Percentiles rank a stretch among this genome's conserved stretches.
Evolutionary conservation across 2,329 filamentous ascomycete species (phyloP).

Genomic region (Phialophora verrucosa): DNA sequence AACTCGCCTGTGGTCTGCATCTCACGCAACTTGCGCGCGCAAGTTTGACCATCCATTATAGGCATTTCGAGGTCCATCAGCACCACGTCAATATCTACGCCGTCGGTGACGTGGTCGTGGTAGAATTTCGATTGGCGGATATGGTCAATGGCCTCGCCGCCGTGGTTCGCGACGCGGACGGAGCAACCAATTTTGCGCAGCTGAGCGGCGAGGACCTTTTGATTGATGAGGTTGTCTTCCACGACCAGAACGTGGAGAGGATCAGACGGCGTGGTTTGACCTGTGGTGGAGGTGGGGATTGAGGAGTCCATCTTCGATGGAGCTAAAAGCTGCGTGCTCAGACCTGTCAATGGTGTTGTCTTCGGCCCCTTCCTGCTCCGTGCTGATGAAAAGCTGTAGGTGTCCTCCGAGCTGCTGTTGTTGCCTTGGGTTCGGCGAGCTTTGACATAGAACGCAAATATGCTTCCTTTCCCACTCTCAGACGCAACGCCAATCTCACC

Average conservation of each 20-base stretch:
- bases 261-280: conserved; percentile 1
- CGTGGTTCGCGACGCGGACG: conserved; percentile 47
- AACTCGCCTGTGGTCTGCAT: conserved; percentile 63
- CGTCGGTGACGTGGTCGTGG: conserved; percentile 31
- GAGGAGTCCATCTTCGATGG: neutral
- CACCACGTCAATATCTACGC: conserved; percentile 62
- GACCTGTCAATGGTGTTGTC: conserved; percentile 12
- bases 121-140: conserved; percentile 78
- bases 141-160: conserved; percentile 52
- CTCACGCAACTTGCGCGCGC: conserved; percentile 70
- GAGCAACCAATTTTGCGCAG: conserved; percentile 46
- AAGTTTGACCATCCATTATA: conserved; percentile 80
- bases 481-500: conserved; percentile 76
- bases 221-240: conserved; percentile 54
- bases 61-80: conserved; percentile 86
- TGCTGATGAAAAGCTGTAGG: conserved; percentile 3
- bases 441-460: conserved; percentile 64
- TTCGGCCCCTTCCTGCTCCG: conserved; percentile 26
- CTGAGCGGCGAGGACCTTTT: conserved; percentile 47
- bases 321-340: conserved; percentile 13
- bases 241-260: conserved; percentile 46
- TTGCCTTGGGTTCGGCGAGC: conserved; percentile 43
- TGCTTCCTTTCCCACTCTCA: conserved; percentile 61
- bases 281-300: neutral
- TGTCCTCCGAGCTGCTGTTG: conserved; percentile 19